A percentile compares a stretch with the other conserved stretches of the same genome.
phyloP scores from a whole-genome alignment of 768 basidiomycete genomes.

The Lentinula guzmanii region DNA sequence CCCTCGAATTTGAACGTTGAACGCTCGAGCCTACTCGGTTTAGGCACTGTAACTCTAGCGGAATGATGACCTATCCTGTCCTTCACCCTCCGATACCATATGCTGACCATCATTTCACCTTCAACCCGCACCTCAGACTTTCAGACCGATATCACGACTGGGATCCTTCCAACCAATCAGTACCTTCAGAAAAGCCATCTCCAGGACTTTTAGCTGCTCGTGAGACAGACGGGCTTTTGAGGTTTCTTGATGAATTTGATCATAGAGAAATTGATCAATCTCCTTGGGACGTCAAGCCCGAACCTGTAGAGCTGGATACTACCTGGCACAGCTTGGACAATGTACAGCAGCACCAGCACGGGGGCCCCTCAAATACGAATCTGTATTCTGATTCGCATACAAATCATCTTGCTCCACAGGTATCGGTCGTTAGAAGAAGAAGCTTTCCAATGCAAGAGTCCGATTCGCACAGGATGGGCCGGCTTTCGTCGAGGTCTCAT shows the following conservation, averaged over 20 bases:
- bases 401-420: conserved; percentile 31
- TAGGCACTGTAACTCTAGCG: background rate
- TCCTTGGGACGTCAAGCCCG: conserved; percentile 8
- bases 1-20: conserved; percentile 1
- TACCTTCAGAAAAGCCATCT: conserved; percentile 57
- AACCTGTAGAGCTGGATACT: conserved; percentile 1
- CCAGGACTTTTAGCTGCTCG: conserved; percentile 75
- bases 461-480: background rate
- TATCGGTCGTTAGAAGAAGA: conserved; percentile 28
- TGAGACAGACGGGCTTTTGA: conserved; percentile 74
- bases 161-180: conserved; percentile 34
- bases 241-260: conserved; percentile 77
- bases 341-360: background rate
- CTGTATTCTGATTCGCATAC: conserved; percentile 47
- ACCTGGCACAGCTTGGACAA: background rate
- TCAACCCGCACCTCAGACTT: conserved; percentile 52
- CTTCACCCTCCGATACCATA: conserved; percentile 21
- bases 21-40: background rate
- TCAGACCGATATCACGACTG: conserved; percentile 11
- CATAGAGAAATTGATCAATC: conserved; percentile 52
- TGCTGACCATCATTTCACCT: conserved; percentile 68
- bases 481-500: background rate
- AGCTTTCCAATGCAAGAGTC: conserved; percentile 9
- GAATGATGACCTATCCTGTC: conserved; percentile 4
- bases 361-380: conserved; percentile 15